phyloP scores from a whole-genome alignment of 2,329 filamentous ascomycete genomes.

The Trichophaea hybrida region DNA sequence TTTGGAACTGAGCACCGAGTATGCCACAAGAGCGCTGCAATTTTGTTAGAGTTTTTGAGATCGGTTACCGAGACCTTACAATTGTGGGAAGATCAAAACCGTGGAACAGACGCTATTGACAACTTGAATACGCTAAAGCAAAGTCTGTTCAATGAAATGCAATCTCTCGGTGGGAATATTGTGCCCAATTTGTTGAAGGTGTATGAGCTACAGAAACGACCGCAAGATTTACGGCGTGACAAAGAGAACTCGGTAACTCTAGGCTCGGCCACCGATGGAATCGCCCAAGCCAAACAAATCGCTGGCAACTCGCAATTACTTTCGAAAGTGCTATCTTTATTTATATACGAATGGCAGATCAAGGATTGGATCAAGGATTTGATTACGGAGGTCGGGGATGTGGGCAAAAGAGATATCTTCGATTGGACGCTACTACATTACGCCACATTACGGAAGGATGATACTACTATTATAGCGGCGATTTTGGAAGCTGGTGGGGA shows the following conservation, averaged over 20 bases:
- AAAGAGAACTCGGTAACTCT: not conserved
- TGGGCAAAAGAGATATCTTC: slow-evolving; percentile 14
- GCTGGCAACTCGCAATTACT: too few relatives aligned
- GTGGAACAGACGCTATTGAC: not conserved
- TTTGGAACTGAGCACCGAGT: not conserved
- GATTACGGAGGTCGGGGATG: not conserved
- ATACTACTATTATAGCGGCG: not conserved
- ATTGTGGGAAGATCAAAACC: not conserved
- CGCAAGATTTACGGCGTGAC: not conserved
- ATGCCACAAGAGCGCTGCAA: not conserved
- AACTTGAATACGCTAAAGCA: not conserved
- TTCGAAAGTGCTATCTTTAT: not conserved
- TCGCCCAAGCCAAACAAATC: too few relatives aligned
- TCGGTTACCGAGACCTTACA: not conserved
- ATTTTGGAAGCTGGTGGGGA: not conserved
- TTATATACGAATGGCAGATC: not conserved
- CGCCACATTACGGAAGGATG: slow-evolving; percentile 1
- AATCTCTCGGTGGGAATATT: not conserved
- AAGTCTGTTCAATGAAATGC: not conserved
- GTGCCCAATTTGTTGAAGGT: not conserved
- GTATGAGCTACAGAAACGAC: not conserved
- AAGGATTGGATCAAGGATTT: not conserved
- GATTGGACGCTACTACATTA: slow-evolving; percentile 26
- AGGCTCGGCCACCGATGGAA: not conserved
- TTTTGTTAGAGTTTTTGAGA: not conserved